Conservation (phyloP, 2,329 filamentous ascomycete genomes). For the Colletotrichum tabaci region DNA sequence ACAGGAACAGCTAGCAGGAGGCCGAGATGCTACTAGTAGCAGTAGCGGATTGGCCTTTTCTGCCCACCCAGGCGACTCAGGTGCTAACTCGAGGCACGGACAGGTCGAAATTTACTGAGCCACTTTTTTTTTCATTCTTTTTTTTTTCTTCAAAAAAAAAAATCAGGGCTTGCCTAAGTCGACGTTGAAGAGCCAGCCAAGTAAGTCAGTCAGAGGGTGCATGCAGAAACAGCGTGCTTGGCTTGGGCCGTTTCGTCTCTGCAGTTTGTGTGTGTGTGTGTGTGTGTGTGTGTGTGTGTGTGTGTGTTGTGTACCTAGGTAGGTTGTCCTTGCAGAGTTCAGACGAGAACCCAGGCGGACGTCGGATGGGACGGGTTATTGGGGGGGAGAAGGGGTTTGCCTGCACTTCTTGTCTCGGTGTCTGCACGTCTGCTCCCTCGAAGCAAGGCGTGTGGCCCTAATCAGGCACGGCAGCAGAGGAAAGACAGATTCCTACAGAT, state of each 20-base stretch:
- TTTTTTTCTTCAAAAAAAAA: too few species aligned
- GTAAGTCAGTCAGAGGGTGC: slow-evolving; percentile 18
- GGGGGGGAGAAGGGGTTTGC: neutral
- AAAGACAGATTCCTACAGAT: too few species aligned
- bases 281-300: too few species aligned
- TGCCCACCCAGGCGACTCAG: neutral
- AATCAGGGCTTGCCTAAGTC: neutral
- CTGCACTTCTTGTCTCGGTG: slow-evolving; percentile 8
- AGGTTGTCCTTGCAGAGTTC: slow-evolving; percentile 21
- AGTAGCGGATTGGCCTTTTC: neutral
- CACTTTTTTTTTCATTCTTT: too few species aligned
- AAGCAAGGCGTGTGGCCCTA: neutral
- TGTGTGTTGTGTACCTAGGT: neutral
- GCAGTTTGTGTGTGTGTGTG: neutral
- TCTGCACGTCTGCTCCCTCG: neutral
- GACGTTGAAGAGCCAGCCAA: neutral
- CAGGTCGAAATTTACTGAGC: neutral
- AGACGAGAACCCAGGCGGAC: slow-evolving; percentile 24
- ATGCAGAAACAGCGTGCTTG: slow-evolving; percentile 31
- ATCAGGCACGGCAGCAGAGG: neutral
- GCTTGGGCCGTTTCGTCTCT: slow-evolving; percentile 38
- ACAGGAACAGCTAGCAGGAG: neutral
- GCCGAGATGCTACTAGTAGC: neutral
- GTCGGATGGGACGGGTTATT: slow-evolving; percentile 17
- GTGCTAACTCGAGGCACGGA: neutral